Conservation (phyloP, 1,139 yeast genomes). For the Hyphopichia fennica region DNA sequence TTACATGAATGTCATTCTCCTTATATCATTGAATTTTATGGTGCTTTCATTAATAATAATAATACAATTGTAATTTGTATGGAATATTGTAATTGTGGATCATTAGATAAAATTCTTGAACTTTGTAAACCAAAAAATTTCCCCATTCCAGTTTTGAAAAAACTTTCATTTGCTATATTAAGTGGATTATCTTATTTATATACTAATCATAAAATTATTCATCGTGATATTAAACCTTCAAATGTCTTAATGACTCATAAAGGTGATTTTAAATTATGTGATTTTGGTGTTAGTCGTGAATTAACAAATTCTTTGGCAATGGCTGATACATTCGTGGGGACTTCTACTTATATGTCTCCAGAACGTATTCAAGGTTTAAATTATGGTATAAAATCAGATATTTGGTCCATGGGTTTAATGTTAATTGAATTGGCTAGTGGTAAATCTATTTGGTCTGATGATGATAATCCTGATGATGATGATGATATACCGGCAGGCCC, state of each 20-base stretch:
- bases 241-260: conserved; percentile 69
- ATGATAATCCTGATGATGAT: conserved; percentile 21
- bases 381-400: conserved; percentile 90
- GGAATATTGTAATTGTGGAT: conserved; percentile 96
- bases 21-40: conserved; percentile 84
- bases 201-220: conserved; percentile 82
- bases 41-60: conserved; percentile 72
- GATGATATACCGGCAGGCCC: conserved; percentile 43
- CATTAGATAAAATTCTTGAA: conserved; percentile 76
- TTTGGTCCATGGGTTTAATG: conserved; percentile 94
- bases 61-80: conserved; percentile 79
- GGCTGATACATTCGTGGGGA: conserved; percentile 97
- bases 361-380: conserved; percentile 94
- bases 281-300: conserved; percentile 92
- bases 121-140: conserved; percentile 41
- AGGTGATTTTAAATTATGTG: conserved; percentile 84
- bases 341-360: conserved; percentile 97
- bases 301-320: conserved; percentile 76
- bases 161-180: conserved; percentile 73
- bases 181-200: conserved; percentile 81
- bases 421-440: conserved; percentile 88
- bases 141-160: conserved; percentile 69
- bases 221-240: conserved; percentile 82
- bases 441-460: conserved; percentile 46
- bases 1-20: conserved; percentile 88